phyloP scores from a whole-genome alignment of 2,329 filamentous ascomycete species.

The Periconia sp. region DNA sequence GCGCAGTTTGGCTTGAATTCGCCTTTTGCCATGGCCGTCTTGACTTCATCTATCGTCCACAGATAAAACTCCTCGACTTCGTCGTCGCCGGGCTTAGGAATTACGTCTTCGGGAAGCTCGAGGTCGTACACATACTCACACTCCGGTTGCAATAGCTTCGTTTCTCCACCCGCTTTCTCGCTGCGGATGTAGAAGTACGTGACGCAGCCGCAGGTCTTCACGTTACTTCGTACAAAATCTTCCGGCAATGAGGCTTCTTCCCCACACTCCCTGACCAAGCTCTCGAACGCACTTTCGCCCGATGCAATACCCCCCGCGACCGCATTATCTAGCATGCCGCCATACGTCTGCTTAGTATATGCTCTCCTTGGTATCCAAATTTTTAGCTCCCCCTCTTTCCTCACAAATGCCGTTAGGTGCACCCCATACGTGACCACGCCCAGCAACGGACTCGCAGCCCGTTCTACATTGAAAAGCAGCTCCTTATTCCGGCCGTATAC shows the following conservation, averaged over 20 bases:
- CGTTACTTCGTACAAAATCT: conserved; percentile 66
- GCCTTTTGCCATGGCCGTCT: conserved; percentile 70
- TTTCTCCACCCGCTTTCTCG: conserved; percentile 77
- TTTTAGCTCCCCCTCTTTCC: conserved; percentile 64
- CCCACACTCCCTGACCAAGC: conserved; percentile 80
- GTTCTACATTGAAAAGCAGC: conserved; percentile 50
- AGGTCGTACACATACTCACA: conserved; percentile 92
- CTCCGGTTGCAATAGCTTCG: conserved; percentile 84
- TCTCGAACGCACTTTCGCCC: conserved; percentile 80
- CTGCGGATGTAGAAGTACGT: conserved; percentile 87
- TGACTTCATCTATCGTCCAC: conserved; percentile 77
- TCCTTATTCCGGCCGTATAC: conserved; percentile 49
- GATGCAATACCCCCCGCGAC: conserved; percentile 86
- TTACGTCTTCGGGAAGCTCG: conserved; percentile 70
- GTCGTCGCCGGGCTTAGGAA: conserved; percentile 79
- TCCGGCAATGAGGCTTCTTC: conserved; percentile 87
- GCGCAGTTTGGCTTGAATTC: conserved; percentile 95
- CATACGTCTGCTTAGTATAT: conserved; percentile 81
- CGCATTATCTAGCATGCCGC: conserved; percentile 92
- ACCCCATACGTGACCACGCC: conserved; percentile 53
- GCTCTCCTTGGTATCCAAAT: conserved; percentile 86
- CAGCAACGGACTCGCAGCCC: conserved; percentile 49
- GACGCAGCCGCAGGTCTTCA: conserved; percentile 70
- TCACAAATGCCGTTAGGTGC: conserved; percentile 49
- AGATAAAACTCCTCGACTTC: conserved; percentile 89